Evolutionary conservation across 257 asterid genomes (phyloP).

Genomic region (Pogostemon cablin): DNA sequence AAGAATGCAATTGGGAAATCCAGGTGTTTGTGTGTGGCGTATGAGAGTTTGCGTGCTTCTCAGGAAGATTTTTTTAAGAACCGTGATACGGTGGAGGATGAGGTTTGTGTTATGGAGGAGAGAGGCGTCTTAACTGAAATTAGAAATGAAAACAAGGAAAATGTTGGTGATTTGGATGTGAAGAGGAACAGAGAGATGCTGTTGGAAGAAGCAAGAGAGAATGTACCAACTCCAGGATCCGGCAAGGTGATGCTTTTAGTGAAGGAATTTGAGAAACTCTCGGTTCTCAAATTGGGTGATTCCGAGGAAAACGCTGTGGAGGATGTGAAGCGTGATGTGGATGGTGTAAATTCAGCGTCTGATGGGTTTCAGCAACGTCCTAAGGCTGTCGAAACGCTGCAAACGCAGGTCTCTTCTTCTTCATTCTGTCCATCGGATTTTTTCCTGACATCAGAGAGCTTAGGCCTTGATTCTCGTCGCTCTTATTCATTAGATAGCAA

Average conservation of each 20-base stretch:
- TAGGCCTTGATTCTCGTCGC: constrained; percentile 69
- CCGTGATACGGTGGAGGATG: constrained; percentile 33
- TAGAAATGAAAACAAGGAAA: constrained; percentile 26
- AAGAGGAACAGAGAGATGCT: constrained; percentile 75
- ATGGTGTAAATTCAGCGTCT: constrained; percentile 45
- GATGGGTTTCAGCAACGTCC: constrained; percentile 49
- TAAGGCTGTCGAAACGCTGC: constrained; percentile 43
- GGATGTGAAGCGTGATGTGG: constrained; percentile 41
- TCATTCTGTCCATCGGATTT: constrained; percentile 76
- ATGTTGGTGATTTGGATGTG: constrained; percentile 45
- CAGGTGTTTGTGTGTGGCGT: constrained; percentile 84
- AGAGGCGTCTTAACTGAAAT: constrained; percentile 29
- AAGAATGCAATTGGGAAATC: constrained; percentile 41
- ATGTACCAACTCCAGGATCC: constrained; percentile 59
- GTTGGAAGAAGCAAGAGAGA: constrained; percentile 62
- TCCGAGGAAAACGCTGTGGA: constrained; percentile 50
- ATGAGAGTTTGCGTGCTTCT: constrained; percentile 75
- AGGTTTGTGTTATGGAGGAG: constrained; percentile 31
- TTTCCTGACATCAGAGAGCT: constrained; percentile 78
- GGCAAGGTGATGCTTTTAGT: constrained; percentile 78
- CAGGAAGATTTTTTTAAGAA: constrained; percentile 75
- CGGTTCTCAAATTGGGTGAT: constrained; percentile 46
- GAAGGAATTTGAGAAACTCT: constrained; percentile 79
- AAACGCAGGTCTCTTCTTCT: constrained; percentile 52
- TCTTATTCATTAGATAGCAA: constrained; percentile 72